Evolutionary conservation across 805 yeast species (phyloP).

Genomic region (Tetrapisispora taiwanensis): DNA sequence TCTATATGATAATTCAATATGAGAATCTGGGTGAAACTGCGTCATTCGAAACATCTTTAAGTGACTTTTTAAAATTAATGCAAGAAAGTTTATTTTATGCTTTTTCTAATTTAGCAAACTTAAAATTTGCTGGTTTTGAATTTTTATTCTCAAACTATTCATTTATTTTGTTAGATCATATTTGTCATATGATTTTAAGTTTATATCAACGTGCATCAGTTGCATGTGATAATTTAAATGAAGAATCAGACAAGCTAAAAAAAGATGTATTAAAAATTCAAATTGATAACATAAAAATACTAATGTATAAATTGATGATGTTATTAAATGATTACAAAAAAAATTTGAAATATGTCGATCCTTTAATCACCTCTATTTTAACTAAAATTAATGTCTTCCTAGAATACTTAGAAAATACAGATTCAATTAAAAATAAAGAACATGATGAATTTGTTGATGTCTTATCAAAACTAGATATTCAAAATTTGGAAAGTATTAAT

Average conservation of each 20-base stretch:
- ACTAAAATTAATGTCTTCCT: conserved; percentile 12
- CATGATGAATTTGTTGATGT: conserved; percentile 11
- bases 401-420: conserved; percentile 11
- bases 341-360: conserved; percentile 19
- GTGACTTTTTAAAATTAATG: conserved; percentile 18
- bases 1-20: conserved; percentile 20
- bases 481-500: conserved; percentile 11
- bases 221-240: neutral
- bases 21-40: conserved; percentile 13
- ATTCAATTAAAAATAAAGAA: neutral
- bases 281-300: conserved; percentile 9
- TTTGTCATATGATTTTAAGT: conserved; percentile 20
- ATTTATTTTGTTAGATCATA: conserved; percentile 15
- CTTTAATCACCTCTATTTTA: conserved; percentile 11
- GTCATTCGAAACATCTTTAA: conserved; percentile 13
- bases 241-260: neutral
- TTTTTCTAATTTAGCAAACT: conserved; percentile 25
- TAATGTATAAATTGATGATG: conserved; percentile 21
- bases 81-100: conserved; percentile 25
- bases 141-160: conserved; percentile 23
- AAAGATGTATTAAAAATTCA: conserved; percentile 7
- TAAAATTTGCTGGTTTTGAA: conserved; percentile 25
- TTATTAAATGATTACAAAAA: conserved; percentile 24
- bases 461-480: conserved; percentile 10
- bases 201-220: conserved; percentile 14